Percentiles rank a stretch among this genome's conserved stretches.
phyloP scores from a whole-genome alignment of 2,329 filamentous ascomycete genomes.

The Cucurbitaria berberidis region DNA sequence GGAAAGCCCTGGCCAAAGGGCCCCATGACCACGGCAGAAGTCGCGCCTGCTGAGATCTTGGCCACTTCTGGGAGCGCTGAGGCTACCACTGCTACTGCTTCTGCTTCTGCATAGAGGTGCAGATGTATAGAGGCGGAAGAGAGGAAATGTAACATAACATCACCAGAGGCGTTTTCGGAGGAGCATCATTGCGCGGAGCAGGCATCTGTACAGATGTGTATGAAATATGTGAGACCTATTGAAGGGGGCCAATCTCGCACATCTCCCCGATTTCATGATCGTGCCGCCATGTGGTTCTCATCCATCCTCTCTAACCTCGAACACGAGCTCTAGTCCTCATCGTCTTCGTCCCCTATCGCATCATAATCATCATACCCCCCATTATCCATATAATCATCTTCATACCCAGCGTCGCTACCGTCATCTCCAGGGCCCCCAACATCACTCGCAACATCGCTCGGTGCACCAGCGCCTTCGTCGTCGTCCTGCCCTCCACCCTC shows the following conservation, averaged over 20 bases:
- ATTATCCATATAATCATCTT: background rate
- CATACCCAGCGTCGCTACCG: background rate
- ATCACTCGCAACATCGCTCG: background rate
- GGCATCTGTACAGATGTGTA: conserved; percentile 3
- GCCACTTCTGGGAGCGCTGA: conserved; percentile 12
- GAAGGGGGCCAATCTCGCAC: background rate
- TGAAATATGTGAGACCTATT: background rate
- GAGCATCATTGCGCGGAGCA: background rate
- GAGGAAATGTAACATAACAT: conserved; percentile 14
- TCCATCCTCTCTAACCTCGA: too few relatives aligned
- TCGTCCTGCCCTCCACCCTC: background rate
- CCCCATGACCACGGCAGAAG: conserved; percentile 38
- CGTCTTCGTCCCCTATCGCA: background rate
- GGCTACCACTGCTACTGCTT: conserved; percentile 13
- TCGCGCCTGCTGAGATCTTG: conserved; percentile 18
- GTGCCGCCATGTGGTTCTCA: too few relatives aligned
- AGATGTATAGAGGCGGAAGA: background rate
- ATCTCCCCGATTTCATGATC: background rate
- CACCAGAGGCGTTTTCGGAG: conserved; percentile 1
- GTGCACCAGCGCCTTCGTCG: background rate
- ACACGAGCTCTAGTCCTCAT: too few relatives aligned
- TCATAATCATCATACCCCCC: background rate
- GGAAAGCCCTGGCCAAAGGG: conserved; percentile 78
- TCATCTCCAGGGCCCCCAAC: background rate
- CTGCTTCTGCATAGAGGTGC: conserved; percentile 7